phyloP scores from a whole-genome alignment of 2,329 filamentous ascomycete genomes.

The Rasamsonia emersonii region DNA sequence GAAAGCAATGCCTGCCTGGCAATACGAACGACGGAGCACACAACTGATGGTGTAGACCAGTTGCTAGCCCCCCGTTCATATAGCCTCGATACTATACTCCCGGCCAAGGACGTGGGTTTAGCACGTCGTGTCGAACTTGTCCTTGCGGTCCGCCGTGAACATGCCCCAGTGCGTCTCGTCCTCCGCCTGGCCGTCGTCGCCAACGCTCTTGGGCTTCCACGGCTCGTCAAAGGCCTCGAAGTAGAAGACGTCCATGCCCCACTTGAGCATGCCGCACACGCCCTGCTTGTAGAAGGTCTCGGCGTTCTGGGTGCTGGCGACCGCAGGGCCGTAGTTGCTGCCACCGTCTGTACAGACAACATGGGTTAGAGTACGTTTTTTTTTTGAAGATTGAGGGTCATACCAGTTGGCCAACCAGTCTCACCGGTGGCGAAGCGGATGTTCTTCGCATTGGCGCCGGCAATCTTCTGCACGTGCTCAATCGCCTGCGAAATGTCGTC shows the following conservation, averaged over 20 bases:
- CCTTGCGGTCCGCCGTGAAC: conserved; percentile 50
- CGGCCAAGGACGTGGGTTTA: conserved; percentile 12
- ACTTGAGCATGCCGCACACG: conserved; percentile 56
- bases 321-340: conserved; percentile 52
- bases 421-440: conserved; percentile 63
- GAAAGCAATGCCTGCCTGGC: too few relatives aligned
- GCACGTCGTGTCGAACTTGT: conserved; percentile 49
- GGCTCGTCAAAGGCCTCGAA: conserved; percentile 68
- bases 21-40: too few relatives aligned
- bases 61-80: too few relatives aligned
- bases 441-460: conserved; percentile 42
- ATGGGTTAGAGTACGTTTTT: not conserved
- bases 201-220: conserved; percentile 58
- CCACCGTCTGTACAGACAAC: conserved; percentile 36
- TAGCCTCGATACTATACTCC: not conserved
- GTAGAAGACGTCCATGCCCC: conserved; percentile 62
- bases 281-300: conserved; percentile 52
- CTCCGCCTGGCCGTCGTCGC: conserved; percentile 52
- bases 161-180: conserved; percentile 64
- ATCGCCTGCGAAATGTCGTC: conserved; percentile 59
- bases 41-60: too few relatives aligned
- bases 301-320: conserved; percentile 52
- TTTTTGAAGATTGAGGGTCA: conserved; percentile 3
- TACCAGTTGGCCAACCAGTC: conserved; percentile 57
- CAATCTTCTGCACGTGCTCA: conserved; percentile 52